Conservation (phyloP, 2,329 filamentous ascomycete genomes). For the Tolypocladium guangdongense region DNA sequence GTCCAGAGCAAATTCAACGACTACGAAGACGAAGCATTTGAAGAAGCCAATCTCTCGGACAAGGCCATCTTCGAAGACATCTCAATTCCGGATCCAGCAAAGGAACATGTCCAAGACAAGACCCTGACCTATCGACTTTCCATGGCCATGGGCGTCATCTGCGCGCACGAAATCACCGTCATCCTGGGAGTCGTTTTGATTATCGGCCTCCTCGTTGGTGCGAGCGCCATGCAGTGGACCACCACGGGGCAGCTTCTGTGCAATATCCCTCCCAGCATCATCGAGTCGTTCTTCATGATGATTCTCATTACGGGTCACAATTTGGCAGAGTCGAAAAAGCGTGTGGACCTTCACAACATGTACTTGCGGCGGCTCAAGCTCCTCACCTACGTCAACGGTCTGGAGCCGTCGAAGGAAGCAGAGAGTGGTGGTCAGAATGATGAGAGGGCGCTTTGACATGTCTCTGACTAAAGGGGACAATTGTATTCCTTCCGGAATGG, state of each 20-base stretch:
- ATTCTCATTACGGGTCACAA: slow-evolving; percentile 14
- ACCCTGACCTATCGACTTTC: slow-evolving; percentile 9
- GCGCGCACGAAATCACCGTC: slow-evolving; percentile 10
- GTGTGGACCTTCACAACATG: slow-evolving; percentile 19
- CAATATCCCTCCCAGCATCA: slow-evolving; percentile 12
- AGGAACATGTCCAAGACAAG: neutral
- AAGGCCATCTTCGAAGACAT: slow-evolving; percentile 7
- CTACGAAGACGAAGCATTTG: slow-evolving; percentile 9
- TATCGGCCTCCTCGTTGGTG: slow-evolving; percentile 9
- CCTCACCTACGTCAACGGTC: slow-evolving; percentile 27
- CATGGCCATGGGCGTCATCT: slow-evolving; percentile 9
- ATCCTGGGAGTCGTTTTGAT: slow-evolving; percentile 8
- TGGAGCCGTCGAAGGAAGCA: neutral
- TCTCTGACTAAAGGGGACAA: neutral
- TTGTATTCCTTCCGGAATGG: neutral
- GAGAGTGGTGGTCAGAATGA: too few species aligned
- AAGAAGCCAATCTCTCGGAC: slow-evolving; percentile 6
- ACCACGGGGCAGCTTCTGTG: slow-evolving; percentile 12
- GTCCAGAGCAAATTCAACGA: slow-evolving; percentile 19
- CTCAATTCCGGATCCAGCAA: slow-evolving; percentile 1
- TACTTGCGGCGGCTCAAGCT: slow-evolving; percentile 26
- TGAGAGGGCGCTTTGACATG: neutral
- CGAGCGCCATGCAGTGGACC: slow-evolving; percentile 12
- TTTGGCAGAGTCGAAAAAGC: slow-evolving; percentile 8
- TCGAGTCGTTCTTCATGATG: slow-evolving; percentile 15